phyloP scores from a whole-genome alignment of 495 filamentous ascomycete genomes.

The Penicillium arizonense region DNA sequence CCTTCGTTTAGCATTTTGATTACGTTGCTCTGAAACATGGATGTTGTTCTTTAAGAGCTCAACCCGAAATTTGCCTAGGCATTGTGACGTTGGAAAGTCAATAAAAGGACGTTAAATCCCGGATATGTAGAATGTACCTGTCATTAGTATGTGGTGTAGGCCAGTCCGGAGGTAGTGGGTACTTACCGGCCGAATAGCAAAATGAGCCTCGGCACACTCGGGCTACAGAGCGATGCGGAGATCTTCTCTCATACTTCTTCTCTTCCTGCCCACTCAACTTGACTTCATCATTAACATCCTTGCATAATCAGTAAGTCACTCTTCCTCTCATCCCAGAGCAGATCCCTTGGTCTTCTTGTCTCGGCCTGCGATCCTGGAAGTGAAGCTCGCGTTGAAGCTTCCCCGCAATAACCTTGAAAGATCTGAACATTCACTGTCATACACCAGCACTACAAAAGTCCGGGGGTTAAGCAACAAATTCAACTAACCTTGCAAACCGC shows the following conservation, averaged over 20 bases:
- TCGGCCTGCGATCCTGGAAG: neutral
- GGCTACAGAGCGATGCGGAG: conserved; percentile 19
- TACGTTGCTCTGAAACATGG: no score
- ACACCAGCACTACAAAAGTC: neutral
- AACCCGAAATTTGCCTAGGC: no score
- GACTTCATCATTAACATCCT: neutral
- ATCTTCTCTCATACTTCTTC: conserved; percentile 5
- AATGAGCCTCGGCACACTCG: conserved; percentile 30
- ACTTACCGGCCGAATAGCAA: conserved; percentile 12
- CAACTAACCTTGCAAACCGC: neutral
- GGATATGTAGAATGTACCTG: no score
- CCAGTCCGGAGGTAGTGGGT: conserved; percentile 6
- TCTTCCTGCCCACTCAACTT: neutral
- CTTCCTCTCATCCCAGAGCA: neutral
- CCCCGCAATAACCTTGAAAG: conserved; percentile 18
- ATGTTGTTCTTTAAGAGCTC: no score
- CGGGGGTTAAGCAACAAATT: neutral
- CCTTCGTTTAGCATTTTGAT: no score
- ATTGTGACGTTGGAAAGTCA: no score
- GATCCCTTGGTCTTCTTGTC: neutral
- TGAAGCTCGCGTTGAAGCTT: conserved; percentile 13
- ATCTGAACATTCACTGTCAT: conserved; percentile 5
- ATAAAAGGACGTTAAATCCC: no score
- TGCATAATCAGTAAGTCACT: conserved; percentile 16
- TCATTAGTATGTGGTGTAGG: no score